Base-by-base conservation (phyloP, 2,329 filamentous ascomycete species). In the Colletotrichum euphorbiae region DNA sequence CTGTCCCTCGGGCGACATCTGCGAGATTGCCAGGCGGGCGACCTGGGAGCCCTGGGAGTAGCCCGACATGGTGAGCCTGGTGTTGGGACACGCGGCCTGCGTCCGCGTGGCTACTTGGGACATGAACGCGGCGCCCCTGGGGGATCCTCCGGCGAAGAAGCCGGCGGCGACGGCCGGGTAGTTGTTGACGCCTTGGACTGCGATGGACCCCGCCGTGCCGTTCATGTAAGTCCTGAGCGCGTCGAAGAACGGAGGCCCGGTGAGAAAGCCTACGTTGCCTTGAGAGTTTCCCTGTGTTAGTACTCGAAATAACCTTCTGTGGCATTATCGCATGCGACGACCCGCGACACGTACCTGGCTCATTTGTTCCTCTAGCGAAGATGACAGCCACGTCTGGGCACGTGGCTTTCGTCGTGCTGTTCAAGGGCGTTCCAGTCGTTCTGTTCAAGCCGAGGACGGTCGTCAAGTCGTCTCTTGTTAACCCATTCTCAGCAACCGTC, bases 21-120 rank as follows among this genome's bases (percentile, higher is more conserved):
- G 65, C 15, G 68, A 64, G 8, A 74, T 70, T 11, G 75, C 76
- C 8, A 75, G 67, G 57, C 75, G 73, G 5, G 75, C 69, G 8
- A 75, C 73, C 62, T 72, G 67, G 48, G 72, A 75, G 17, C 75
- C 75, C 33, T 75, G 74, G 3, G 74, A 76, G 71, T 75, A 76
- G 31, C 75, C 75, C 38, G 73, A 62, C 19, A 77, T 42, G 11
- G 75, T 73, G 28, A 76, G 51, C 38, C 71, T 68, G n/a, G 74
- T 72, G 28, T 70, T 59, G 19, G 73, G 74, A 57, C 74, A 76
- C 17, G 73, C 63, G 3, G 72, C 70, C 31, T 76, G 71, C 3
- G 80, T 78, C 19, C 76, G 51, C n/a, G 51, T 70, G 31, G 75
- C 70, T 21, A 73, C 61, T 13, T 77, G 71, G 45, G 81, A 80